Conservation (phyloP, 225 moss, liverwort and hornwort genomes). For the Physcomitrium patens region DNA sequence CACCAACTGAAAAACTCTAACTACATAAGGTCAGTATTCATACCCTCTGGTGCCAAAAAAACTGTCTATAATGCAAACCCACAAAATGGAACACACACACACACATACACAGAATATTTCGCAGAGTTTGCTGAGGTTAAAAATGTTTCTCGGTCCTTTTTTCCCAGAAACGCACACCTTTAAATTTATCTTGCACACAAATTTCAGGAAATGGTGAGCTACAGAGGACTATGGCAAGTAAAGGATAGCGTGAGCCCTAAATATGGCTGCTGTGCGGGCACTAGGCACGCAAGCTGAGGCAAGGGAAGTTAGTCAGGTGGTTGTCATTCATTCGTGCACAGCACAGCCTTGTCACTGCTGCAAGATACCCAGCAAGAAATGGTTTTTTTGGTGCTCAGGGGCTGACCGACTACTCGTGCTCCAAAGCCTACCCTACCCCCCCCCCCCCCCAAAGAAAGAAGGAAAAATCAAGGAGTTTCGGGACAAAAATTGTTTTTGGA, state of each 20-base stretch:
- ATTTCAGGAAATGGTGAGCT: background rate
- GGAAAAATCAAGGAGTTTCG: too few relatives aligned
- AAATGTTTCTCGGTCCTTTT: too few relatives aligned
- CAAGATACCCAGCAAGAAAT: slow-evolving; percentile 26
- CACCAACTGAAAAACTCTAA: too few relatives aligned
- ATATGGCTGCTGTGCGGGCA: background rate
- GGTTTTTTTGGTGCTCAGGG: background rate
- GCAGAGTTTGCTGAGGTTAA: too few relatives aligned
- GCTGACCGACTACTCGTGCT: slow-evolving; percentile 30
- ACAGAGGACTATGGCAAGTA: background rate
- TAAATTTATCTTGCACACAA: background rate
- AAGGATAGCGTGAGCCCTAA: slow-evolving; percentile 7
- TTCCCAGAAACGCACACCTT: background rate
- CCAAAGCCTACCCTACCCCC: background rate
- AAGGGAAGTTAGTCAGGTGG: background rate
- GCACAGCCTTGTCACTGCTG: background rate
- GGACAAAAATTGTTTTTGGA: background rate
- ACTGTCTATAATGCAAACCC: too few relatives aligned
- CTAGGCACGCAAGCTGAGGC: slow-evolving; percentile 17
- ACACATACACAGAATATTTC: too few relatives aligned
- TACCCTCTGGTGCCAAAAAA: too few relatives aligned
- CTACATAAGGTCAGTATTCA: too few relatives aligned
- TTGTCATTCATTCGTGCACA: slow-evolving; percentile 13
- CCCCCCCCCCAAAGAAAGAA: too few relatives aligned
- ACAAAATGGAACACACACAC: too few relatives aligned